Evolutionary conservation across 2,329 filamentous ascomycete genomes (phyloP).

Genomic region (Neonectria coccinea): DNA sequence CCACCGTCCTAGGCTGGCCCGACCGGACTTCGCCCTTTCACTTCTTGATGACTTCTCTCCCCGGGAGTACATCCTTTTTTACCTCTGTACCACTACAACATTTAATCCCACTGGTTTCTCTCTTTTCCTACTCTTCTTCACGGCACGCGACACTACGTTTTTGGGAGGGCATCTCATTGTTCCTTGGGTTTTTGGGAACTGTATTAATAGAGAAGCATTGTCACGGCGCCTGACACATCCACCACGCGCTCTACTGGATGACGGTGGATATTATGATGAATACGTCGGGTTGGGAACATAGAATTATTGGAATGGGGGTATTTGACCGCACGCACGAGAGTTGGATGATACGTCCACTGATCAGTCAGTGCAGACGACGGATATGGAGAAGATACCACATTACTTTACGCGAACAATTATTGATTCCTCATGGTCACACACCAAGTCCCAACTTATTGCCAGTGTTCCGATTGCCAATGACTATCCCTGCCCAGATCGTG

Average conservation of each 20-base stretch:
- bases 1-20: slow-evolving; percentile 44
- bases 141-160: slow-evolving; percentile 35
- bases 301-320: slow-evolving; percentile 43
- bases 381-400: slow-evolving; percentile 45
- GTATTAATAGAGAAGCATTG: slow-evolving; percentile 48
- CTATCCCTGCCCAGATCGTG: slow-evolving; percentile 40
- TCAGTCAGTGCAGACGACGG: slow-evolving; percentile 44
- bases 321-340: slow-evolving; percentile 33
- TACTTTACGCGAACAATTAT: slow-evolving; percentile 38
- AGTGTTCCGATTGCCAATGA: slow-evolving; percentile 14
- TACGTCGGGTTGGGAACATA: slow-evolving; percentile 46
- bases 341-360: slow-evolving; percentile 45
- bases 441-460: slow-evolving; percentile 7
- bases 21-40: slow-evolving; percentile 41
- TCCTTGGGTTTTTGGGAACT: slow-evolving; percentile 40
- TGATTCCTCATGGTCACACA: slow-evolving; percentile 34
- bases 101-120: slow-evolving; percentile 37
- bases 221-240: slow-evolving; percentile 45
- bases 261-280: slow-evolving; percentile 43
- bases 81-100: slow-evolving; percentile 39
- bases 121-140: slow-evolving; percentile 16
- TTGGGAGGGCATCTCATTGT: slow-evolving; percentile 40
- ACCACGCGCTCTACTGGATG: slow-evolving; percentile 34
- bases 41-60: slow-evolving; percentile 36
- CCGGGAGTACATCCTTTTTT: slow-evolving; percentile 29